phyloP scores from a whole-genome alignment of 768 basidiomycete species.

The Pholiota molesta region DNA sequence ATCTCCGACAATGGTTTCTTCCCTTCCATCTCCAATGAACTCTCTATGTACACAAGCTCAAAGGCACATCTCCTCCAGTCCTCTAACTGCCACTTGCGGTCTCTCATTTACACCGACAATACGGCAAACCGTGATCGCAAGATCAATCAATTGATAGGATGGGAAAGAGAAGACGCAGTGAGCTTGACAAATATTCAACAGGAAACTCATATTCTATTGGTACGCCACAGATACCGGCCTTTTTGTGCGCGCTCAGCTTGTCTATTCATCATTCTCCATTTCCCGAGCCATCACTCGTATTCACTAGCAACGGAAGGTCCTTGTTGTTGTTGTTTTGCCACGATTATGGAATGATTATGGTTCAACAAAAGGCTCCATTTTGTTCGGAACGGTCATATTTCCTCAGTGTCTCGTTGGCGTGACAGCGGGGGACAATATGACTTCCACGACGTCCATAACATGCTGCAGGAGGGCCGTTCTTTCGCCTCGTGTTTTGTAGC shows the following conservation, averaged over 20 bases:
- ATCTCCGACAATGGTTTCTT: too few species aligned
- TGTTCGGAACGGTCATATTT: background rate
- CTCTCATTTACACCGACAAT: too few species aligned
- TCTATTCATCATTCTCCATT: conserved; percentile 2
- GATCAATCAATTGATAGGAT: too few species aligned
- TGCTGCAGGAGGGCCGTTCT: conserved; percentile 15
- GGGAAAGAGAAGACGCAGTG: too few species aligned
- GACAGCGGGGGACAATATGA: conserved; percentile 8
- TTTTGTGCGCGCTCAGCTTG: background rate
- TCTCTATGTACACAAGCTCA: too few species aligned
- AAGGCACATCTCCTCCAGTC: too few species aligned
- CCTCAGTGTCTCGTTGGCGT: background rate
- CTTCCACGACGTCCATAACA: conserved; percentile 12
- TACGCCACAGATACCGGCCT: background rate
- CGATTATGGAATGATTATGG: background rate
- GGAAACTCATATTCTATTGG: background rate
- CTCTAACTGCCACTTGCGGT: too few species aligned
- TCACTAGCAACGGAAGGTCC: background rate
- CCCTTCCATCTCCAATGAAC: too few species aligned
- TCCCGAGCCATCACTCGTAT: background rate
- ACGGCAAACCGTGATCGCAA: too few species aligned
- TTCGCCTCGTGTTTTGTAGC: conserved; percentile 21
- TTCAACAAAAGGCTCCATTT: conserved; percentile 3
- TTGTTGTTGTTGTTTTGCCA: conserved; percentile 3
- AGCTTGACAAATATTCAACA: background rate